Base-by-base conservation (phyloP, 495 filamentous ascomycete species). In the Baudoinia panamericana region DNA sequence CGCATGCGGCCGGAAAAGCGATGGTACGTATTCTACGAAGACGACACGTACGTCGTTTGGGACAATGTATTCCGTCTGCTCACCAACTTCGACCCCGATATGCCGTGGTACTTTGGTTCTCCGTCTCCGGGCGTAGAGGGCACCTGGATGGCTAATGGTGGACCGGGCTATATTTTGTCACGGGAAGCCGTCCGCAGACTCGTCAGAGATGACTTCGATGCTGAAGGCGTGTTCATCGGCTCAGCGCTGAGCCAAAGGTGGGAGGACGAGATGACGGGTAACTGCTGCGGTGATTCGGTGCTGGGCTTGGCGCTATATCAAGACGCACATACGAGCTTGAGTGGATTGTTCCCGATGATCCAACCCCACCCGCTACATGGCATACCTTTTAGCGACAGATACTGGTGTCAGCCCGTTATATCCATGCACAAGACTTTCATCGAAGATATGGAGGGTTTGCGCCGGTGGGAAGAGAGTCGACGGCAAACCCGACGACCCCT, bases 21-120 rank as follows among this genome's bases (percentile, higher is more conserved):
- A 26, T 83, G 75, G 75, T 83, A 72, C 48, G 66, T 81, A 30
- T 80, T 81, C 54, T 68, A 77, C 51, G 77, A 81, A 45, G 71
- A 72, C 0, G 77, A 83, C 53, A 78, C 76, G 1, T 81, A 78
- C 50, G 51, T 76, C 18, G 59, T 78, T 31, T 80, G 75, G 75
- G 61, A 68, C 50, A 78, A 72, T 34, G 52, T 80, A 37, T 59
- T 77, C 22, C 61, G 58, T n/a, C 77, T 72, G 59, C 52, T 81
- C 20, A 52, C 41, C 16, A 57, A 59, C 20, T 58, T 79, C 8
- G 66, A 75, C 43, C 58, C 65, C 9, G 41, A 56, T 6, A 45
- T 63, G 15, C 60, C 65, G 23, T 48, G 64, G 19, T 80, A 80
- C 52, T 60, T 78, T 20, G 75, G 74, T 0, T 69, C 59, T 65